phyloP scores from a whole-genome alignment of 306 rosid species.

The Glycine tomentella region DNA sequence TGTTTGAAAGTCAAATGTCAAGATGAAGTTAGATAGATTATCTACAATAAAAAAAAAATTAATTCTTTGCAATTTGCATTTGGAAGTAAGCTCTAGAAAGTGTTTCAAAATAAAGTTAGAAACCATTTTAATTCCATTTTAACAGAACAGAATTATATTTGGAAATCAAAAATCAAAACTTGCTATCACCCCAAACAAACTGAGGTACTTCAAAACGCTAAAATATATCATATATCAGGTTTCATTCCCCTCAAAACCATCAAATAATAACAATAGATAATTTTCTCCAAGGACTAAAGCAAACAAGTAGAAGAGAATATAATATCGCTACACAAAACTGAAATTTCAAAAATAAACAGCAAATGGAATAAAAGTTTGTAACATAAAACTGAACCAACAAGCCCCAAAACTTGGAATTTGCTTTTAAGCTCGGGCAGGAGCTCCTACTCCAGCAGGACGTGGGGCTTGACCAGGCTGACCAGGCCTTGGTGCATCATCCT shows the following conservation, averaged over 20 bases:
- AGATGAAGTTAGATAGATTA: no score
- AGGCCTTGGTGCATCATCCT: slow-evolving; percentile 78
- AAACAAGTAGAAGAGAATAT: not conserved
- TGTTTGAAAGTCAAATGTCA: no score
- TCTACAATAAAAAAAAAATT: no score
- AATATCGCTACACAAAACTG: slow-evolving; percentile 40
- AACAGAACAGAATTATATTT: no score
- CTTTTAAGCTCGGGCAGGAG: slow-evolving; percentile 56
- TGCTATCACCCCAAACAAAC: not conserved
- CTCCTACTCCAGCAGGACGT: slow-evolving; percentile 62
- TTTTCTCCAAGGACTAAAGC: not conserved
- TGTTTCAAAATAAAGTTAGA: no score
- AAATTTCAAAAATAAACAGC: slow-evolving; percentile 26
- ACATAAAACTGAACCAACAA: slow-evolving; percentile 13
- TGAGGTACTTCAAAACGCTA: not conserved
- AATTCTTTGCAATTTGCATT: no score
- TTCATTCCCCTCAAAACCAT: slow-evolving; percentile 32
- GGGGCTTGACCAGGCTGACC: slow-evolving; percentile 80
- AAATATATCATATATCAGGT: not conserved
- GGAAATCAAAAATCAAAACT: no score
- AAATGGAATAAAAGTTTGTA: slow-evolving; percentile 7
- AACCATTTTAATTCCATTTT: no score
- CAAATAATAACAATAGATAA: slow-evolving; percentile 22
- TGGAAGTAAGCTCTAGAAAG: no score
- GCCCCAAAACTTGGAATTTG: not conserved